These are phyloP conservation scores for Talaromyces rugulosus DNA, from an alignment of 2,329 filamentous ascomycete species.

Conservation along the genomic window DNA sequence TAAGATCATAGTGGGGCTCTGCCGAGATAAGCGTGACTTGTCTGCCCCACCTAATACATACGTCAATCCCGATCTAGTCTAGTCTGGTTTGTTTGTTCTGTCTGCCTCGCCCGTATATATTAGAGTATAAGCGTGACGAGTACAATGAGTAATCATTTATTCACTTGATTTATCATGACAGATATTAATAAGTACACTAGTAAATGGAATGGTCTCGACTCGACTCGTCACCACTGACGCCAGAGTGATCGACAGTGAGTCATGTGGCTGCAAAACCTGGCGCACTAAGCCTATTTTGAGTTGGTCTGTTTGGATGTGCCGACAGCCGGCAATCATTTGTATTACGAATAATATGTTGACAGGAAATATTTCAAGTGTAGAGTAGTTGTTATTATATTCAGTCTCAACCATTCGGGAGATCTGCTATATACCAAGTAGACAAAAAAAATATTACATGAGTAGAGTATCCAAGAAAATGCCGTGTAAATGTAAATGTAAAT, in stretches of 20 bases:
- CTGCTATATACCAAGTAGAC: not conserved
- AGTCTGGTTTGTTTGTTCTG: not conserved
- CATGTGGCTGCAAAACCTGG: not conserved
- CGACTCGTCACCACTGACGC: not conserved
- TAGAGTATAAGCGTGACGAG: too few species aligned
- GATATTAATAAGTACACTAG: too few species aligned
- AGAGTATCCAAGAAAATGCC: not conserved
- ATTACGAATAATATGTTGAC: not conserved
- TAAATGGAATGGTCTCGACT: too few species aligned
- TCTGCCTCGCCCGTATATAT: not conserved
- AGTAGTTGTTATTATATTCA: not conserved
- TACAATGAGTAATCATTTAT: too few species aligned
- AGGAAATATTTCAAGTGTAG: not conserved
- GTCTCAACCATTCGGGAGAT: not conserved
- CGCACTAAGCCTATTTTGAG: not conserved
- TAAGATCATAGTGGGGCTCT: not conserved
- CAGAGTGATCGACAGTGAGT: not conserved
- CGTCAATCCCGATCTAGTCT: not conserved
- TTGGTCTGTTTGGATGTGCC: not conserved
- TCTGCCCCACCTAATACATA: not conserved
- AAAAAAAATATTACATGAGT: not conserved
- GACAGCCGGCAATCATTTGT: not conserved
- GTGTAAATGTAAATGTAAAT: not conserved
- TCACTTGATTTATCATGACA: too few species aligned
- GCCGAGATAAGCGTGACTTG: not conserved